Evolutionary conservation across 805 yeast genomes (phyloP), one percentile per base, ranked within the genome.

Genomic region (Ogataea ganodermae): DNA sequence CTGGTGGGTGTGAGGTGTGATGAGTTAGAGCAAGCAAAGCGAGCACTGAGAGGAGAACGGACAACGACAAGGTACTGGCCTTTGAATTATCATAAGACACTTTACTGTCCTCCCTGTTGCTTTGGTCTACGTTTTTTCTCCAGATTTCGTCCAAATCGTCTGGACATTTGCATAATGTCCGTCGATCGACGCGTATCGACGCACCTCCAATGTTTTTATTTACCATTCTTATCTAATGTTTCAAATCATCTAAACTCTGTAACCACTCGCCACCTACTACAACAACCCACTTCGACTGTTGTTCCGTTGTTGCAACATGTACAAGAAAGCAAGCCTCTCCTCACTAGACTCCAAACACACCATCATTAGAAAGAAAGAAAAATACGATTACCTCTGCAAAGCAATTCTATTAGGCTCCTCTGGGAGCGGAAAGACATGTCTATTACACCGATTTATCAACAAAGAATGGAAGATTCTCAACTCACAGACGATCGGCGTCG

Each of bases 401-500:
- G 39, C 46, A 16, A 45, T 52, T 30, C 44, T 52, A 21, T 35
- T 49, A 17, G 56, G 56, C 4, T 23, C 51, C 12, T 52, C 53
- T 18, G 56, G 56, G 6, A 41, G 52, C 27, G 56, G 56, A 24
- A 52, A 52, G 38, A 36, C 53, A 35, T 71, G 75, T 22, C 59
- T 75, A n/a, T 55, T 75, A 35, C 72, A 65, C 40, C 56, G 67
- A 13, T 70, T 66, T 36, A 49, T 67, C 7, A 56, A 63, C 18
- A 57, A 58, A 4, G 67, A 66, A 17, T 60, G 64, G 61, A 55
- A 50, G 14, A 42, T 54, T 7, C 46, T 62, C 16, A 50, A 60
- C 3, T 62, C 69, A 7, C 73, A 69, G 48, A 70, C 74, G 0
- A 68, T 70, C n/a, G 74, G 74, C 1, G 73, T 69, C 6, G 73